Evolutionary conservation across 2,329 filamentous ascomycete genomes (phyloP).

Genomic region (Neopestalotiopsis clavispora): DNA sequence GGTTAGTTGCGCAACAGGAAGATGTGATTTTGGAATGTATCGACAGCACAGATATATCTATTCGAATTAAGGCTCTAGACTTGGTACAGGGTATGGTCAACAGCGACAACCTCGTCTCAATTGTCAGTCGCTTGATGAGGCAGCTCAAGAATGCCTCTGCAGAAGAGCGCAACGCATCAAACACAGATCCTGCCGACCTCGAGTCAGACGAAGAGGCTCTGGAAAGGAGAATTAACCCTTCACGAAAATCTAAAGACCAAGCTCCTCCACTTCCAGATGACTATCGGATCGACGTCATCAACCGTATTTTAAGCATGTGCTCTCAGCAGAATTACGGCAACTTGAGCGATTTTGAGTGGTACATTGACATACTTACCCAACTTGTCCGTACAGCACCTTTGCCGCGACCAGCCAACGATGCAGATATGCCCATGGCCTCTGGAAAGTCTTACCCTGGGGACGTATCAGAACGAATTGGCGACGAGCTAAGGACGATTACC

Average conservation of each 20-base stretch:
- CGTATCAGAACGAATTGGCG: conserved; percentile 75
- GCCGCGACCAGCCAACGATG: conserved; percentile 44
- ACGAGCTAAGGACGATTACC: conserved; percentile 86
- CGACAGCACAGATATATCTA: conserved; percentile 94
- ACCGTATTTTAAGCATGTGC: conserved; percentile 86
- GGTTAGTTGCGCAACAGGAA: conserved; percentile 88
- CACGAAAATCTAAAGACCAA: conserved; percentile 41
- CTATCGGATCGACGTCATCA: conserved; percentile 83
- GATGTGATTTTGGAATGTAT: conserved; percentile 97
- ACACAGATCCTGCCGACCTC: conserved; percentile 50
- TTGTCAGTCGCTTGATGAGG: conserved; percentile 85
- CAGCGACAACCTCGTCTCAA: conserved; percentile 79
- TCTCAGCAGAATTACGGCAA: conserved; percentile 86
- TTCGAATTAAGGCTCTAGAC: conserved; percentile 89
- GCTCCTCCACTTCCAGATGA: conserved; percentile 77
- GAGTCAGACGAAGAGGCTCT: conserved; percentile 59
- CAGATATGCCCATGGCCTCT: conserved; percentile 34
- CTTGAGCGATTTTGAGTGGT: conserved; percentile 94
- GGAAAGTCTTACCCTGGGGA: conserved; percentile 42
- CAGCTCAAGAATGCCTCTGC: conserved; percentile 76
- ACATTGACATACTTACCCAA: conserved; percentile 87
- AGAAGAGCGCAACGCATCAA: conserved; percentile 48
- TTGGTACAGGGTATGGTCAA: conserved; percentile 94
- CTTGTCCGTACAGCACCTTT: conserved; percentile 73
- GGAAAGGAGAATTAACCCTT: conserved; percentile 42